Conservation (phyloP, 345 rosid species). For the Salix dunnii region DNA sequence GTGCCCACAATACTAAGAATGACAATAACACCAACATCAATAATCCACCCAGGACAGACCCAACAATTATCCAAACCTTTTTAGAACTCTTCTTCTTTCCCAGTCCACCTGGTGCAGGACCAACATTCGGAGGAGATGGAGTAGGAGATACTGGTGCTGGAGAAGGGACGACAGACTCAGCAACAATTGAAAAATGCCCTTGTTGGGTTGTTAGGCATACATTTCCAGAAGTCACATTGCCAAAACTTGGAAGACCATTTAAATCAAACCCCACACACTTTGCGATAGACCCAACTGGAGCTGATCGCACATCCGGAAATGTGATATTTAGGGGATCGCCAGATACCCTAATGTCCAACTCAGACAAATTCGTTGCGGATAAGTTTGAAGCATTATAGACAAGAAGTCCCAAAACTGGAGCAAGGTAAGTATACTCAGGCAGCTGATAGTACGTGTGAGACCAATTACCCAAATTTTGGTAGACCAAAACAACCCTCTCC, state of each 20-base stretch:
- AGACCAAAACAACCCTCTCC: slow-evolving; percentile 75
- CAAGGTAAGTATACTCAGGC: slow-evolving; percentile 46
- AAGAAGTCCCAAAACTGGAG: slow-evolving; percentile 83
- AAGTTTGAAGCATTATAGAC: slow-evolving; percentile 73
- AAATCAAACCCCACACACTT: slow-evolving; percentile 74
- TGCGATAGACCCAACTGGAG: slow-evolving; percentile 53
- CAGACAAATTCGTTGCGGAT: slow-evolving; percentile 48
- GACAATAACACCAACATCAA: slow-evolving; percentile 44
- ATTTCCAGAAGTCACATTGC: slow-evolving; percentile 46
- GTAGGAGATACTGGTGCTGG: slow-evolving; percentile 31
- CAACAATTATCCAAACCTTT: slow-evolving; percentile 63
- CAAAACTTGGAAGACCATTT: slow-evolving; percentile 51
- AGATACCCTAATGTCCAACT: slow-evolving; percentile 42
- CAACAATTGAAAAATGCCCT: slow-evolving; percentile 86
- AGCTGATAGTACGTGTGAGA: slow-evolving; percentile 62
- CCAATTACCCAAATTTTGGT: slow-evolving; percentile 85
- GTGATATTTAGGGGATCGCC: slow-evolving; percentile 51
- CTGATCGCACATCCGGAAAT: slow-evolving; percentile 49
- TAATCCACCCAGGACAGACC: slow-evolving; percentile 73
- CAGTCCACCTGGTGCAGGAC: slow-evolving; percentile 17
- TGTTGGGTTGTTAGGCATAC: slow-evolving; percentile 54
- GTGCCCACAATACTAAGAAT: slow-evolving; percentile 49
- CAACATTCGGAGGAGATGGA: slow-evolving; percentile 13
- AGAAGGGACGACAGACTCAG: slow-evolving; percentile 54
- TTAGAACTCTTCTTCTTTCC: slow-evolving; percentile 33